phyloP scores from a whole-genome alignment of 768 basidiomycete species.

The Termitomyces sp. region DNA sequence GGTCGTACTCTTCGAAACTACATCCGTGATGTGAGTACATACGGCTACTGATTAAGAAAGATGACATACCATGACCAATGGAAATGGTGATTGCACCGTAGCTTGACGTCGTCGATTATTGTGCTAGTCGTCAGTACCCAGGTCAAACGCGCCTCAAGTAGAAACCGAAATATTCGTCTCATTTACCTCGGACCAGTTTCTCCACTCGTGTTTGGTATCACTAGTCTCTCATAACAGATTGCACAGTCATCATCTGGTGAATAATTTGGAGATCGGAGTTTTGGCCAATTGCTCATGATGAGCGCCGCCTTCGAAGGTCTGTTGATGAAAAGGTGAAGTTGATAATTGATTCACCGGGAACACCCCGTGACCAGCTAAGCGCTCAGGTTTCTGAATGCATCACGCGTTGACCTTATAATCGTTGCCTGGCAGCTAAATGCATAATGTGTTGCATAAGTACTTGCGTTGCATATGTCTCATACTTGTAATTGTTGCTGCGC shows the following conservation, averaged over 20 bases:
- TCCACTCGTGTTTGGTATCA: constrained; percentile 4
- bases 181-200: constrained; percentile 7
- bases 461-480: background rate
- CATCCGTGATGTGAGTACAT: background rate
- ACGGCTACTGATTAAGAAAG: background rate
- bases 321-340: background rate
- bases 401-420: too few relatives aligned
- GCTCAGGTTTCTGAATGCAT: too few relatives aligned
- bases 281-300: background rate
- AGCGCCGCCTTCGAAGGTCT: background rate
- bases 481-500: background rate
- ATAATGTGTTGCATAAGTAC: background rate
- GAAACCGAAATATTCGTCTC: background rate
- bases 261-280: constrained; percentile 5
- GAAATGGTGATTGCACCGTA: constrained; percentile 8
- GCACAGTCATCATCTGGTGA: constrained; percentile 6
- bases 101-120: constrained; percentile 8
- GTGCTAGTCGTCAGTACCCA: background rate
- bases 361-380: background rate
- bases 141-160: background rate
- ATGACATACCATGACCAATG: constrained; percentile 8
- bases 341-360: background rate
- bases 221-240: constrained; percentile 3
- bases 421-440: too few relatives aligned
- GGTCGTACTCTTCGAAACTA: constrained; percentile 10